These are phyloP conservation scores for Fraxinus excelsior DNA, from an alignment of 257 asterid species.

Conservation along the genomic window DNA sequence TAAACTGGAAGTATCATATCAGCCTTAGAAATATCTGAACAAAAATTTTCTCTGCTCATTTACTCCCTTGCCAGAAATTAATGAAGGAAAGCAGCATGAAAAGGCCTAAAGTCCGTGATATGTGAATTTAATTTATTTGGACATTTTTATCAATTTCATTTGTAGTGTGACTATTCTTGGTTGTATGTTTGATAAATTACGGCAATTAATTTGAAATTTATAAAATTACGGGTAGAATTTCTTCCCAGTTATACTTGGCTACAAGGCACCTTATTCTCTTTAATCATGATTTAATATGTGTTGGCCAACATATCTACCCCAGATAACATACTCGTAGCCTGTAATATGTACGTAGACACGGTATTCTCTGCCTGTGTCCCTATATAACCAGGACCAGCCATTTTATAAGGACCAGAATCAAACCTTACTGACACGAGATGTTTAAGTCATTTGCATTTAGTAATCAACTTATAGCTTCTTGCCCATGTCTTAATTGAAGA, in stretches of 20 bases:
- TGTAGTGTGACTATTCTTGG: slow-evolving; percentile 13
- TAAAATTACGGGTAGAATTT: neutral
- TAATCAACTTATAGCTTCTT: slow-evolving; percentile 3
- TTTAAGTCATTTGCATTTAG: slow-evolving; percentile 4
- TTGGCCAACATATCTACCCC: neutral
- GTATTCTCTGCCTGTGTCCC: neutral
- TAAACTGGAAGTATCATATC: slow-evolving; percentile 3
- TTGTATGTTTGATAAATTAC: slow-evolving; percentile 3
- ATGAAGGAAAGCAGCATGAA: slow-evolving; percentile 6
- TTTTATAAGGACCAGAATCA: neutral
- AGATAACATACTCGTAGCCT: slow-evolving; percentile 10
- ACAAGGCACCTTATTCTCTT: slow-evolving; percentile 2
- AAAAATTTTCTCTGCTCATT: neutral
- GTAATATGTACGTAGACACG: neutral
- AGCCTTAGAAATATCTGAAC: slow-evolving; percentile 15
- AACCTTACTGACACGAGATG: slow-evolving; percentile 5
- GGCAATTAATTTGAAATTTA: slow-evolving; percentile 7
- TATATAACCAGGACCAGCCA: neutral
- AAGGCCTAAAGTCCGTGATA: slow-evolving; percentile 2
- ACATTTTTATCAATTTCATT: slow-evolving; percentile 12
- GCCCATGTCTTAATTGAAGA: neutral
- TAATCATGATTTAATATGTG: slow-evolving; percentile 6
- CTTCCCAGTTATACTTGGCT: neutral
- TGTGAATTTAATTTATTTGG: slow-evolving; percentile 16
- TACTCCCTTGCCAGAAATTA: slow-evolving; percentile 6